These are phyloP conservation scores for Irpex sp. DNA, from an alignment of 1,284 basidiomycete species.

Conservation along the genomic window DNA sequence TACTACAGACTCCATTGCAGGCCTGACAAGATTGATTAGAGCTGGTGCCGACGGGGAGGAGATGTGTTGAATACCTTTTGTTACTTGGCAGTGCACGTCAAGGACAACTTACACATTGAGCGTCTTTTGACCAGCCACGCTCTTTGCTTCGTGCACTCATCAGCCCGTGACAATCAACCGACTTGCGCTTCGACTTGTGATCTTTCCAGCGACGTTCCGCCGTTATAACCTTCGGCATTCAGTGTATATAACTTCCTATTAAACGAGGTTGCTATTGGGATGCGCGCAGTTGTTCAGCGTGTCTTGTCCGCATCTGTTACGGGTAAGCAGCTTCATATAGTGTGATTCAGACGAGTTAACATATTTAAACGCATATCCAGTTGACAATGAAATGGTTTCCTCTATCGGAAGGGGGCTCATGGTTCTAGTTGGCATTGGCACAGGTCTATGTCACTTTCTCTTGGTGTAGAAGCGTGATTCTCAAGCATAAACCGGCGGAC, in stretches of 20 bases:
- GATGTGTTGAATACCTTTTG: neutral
- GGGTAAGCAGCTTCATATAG: conserved; percentile 37
- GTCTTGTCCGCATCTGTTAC: conserved; percentile 73
- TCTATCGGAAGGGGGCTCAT: conserved; percentile 80
- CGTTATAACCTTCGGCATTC: conserved; percentile 10
- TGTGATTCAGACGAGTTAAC: neutral
- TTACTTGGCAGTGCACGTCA: neutral
- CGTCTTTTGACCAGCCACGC: neutral
- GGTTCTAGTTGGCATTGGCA: conserved; percentile 84
- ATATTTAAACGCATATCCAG: conserved; percentile 32
- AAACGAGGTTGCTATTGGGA: conserved; percentile 24
- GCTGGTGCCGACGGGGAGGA: neutral
- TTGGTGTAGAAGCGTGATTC: conserved; percentile 6
- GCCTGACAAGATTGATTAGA: conserved; percentile 6
- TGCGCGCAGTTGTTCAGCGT: conserved; percentile 78
- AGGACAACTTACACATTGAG: neutral
- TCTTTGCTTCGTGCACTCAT: conserved; percentile 4
- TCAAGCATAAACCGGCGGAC: conserved; percentile 19
- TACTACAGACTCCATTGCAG: conserved; percentile 56
- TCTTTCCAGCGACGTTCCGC: conserved; percentile 11
- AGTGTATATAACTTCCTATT: conserved; percentile 1
- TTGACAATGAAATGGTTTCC: conserved; percentile 70
- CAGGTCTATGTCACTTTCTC: conserved; percentile 45
- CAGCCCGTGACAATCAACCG: conserved; percentile 3
- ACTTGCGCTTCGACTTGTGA: conserved; percentile 9